These are phyloP conservation scores for Hippophae gyantsensis DNA, from an alignment of 306 rosid genomes.

Conservation along the genomic window DNA sequence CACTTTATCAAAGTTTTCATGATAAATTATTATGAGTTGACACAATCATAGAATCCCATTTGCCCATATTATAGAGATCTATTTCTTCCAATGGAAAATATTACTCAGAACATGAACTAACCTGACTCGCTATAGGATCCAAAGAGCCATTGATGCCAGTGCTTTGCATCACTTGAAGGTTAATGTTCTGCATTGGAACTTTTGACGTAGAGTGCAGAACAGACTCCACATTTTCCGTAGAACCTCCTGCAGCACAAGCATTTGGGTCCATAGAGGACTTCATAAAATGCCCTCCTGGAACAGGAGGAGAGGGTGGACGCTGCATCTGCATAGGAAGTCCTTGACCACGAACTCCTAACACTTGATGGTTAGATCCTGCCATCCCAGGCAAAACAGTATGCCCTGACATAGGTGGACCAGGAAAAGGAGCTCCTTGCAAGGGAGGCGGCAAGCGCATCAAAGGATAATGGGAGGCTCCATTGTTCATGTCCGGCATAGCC, in stretches of 20 bases:
- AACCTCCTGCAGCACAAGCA: conserved; percentile 40
- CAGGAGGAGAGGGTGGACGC: conserved; percentile 30
- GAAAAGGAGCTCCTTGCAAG: conserved; percentile 67
- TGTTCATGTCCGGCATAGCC: conserved; percentile 69
- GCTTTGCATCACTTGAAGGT: conserved; percentile 11
- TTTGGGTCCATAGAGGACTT: conserved; percentile 29
- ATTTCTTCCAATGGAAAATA: conserved; percentile 4
- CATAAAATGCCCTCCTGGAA: conserved; percentile 44
- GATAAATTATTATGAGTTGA: neutral
- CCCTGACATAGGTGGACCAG: conserved; percentile 46
- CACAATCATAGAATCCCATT: neutral
- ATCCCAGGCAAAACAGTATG: conserved; percentile 46
- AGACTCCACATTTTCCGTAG: conserved; percentile 33
- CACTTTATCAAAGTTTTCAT: neutral
- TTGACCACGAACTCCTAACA: conserved; percentile 60
- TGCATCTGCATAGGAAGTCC: conserved; percentile 56
- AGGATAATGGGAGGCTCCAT: conserved; percentile 46
- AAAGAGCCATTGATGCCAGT: neutral
- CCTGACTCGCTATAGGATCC: conserved; percentile 45
- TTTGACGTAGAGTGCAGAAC: conserved; percentile 39
- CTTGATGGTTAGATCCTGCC: conserved; percentile 53
- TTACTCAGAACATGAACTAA: conserved; percentile 16
- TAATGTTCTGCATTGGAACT: conserved; percentile 37
- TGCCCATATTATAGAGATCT: neutral
- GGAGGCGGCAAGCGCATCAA: conserved; percentile 56